Evolutionary conservation across 2,329 filamentous ascomycete genomes (phyloP).

Genomic region (Paecilomyces fulvus): DNA sequence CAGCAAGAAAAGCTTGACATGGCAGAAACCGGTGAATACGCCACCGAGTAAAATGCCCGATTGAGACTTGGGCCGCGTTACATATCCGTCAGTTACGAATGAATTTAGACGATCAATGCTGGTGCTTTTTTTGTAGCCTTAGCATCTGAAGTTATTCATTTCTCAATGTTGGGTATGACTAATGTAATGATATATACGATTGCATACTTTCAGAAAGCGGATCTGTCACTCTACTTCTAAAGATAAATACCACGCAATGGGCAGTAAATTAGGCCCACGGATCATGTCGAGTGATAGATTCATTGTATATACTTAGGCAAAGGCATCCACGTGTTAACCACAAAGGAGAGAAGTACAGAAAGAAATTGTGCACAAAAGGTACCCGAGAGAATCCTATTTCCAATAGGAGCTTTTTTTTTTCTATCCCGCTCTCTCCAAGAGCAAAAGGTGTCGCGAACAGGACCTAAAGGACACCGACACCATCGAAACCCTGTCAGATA

Average conservation of each 20-base stretch:
- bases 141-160: slow-evolving; percentile 12
- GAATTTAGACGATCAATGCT: slow-evolving; percentile 8
- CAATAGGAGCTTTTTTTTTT: too few relatives aligned
- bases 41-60: slow-evolving; percentile 13
- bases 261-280: not conserved
- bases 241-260: not conserved
- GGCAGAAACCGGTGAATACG: slow-evolving; percentile 17
- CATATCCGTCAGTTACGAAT: slow-evolving; percentile 4
- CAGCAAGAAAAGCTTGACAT: slow-evolving; percentile 78
- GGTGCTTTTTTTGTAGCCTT: slow-evolving; percentile 9
- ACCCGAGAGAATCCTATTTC: too few relatives aligned
- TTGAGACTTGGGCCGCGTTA: slow-evolving; percentile 14
- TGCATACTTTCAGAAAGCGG: not conserved
- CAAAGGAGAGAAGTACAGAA: too few relatives aligned
- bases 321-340: too few relatives aligned
- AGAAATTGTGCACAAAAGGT: too few relatives aligned
- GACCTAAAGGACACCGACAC: not conserved
- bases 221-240: not conserved
- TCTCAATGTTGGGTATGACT: slow-evolving; percentile 1
- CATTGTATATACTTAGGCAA: not conserved
- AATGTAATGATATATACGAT: not conserved
- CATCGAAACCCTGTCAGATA: not conserved
- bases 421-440: too few relatives aligned
- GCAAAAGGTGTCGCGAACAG: too few relatives aligned
- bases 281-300: not conserved